phyloP scores from a whole-genome alignment of 495 filamentous ascomycete species.

The Aspergillus sclerotiicarbonarius region DNA sequence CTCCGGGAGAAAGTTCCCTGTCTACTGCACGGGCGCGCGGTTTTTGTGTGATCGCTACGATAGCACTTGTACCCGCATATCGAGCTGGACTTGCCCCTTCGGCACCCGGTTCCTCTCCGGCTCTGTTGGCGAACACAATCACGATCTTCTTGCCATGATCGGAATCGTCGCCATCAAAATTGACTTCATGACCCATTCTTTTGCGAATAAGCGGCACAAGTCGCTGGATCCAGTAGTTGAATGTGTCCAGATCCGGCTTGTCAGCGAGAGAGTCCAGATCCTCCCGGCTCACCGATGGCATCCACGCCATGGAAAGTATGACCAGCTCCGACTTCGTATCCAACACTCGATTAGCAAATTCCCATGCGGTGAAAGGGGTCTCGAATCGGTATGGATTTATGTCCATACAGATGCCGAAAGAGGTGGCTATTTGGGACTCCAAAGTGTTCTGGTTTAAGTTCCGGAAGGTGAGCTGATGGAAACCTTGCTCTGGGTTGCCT shows the following conservation, averaged over 20 bases:
- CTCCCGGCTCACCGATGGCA: slow-evolving; percentile 54
- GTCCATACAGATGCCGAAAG: slow-evolving; percentile 86
- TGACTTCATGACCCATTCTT: slow-evolving; percentile 39
- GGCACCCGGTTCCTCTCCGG: slow-evolving; percentile 65
- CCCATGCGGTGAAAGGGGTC: slow-evolving; percentile 73
- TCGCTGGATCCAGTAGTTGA: slow-evolving; percentile 87
- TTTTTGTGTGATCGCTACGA: slow-evolving; percentile 66
- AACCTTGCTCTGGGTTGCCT: slow-evolving; percentile 58
- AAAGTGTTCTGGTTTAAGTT: slow-evolving; percentile 1
- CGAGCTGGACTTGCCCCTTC: slow-evolving; percentile 34
- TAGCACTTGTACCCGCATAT: slow-evolving; percentile 85
- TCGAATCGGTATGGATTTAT: slow-evolving; percentile 72
- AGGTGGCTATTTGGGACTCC: slow-evolving; percentile 48
- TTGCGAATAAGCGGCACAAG: slow-evolving; percentile 67
- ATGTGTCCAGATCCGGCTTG: slow-evolving; percentile 73
- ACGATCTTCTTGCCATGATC: slow-evolving; percentile 55
- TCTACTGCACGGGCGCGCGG: slow-evolving; percentile 1
- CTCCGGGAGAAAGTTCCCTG: background rate
- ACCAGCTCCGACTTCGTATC: slow-evolving; percentile 65
- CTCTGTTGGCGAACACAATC: slow-evolving; percentile 80
- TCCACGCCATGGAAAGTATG: slow-evolving; percentile 87
- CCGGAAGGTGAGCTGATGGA: slow-evolving; percentile 34
- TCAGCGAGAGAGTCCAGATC: slow-evolving; percentile 43
- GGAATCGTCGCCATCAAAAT: slow-evolving; percentile 22
- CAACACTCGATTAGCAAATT: slow-evolving; percentile 81